Base-by-base conservation (phyloP, 2,329 filamentous ascomycete genomes). In the Lizonia empirigonia region DNA sequence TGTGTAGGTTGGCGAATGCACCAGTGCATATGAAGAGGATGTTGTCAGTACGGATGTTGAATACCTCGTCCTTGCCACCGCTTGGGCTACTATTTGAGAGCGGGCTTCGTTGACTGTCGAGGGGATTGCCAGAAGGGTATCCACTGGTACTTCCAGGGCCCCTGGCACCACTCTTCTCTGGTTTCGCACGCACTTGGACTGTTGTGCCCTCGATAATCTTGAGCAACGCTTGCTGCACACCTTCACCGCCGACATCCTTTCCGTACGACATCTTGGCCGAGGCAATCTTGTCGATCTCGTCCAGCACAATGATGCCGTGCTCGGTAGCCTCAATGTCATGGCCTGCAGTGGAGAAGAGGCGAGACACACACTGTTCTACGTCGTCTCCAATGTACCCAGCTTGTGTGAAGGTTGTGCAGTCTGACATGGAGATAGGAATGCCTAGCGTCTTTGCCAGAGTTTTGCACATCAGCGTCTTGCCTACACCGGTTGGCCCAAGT, bases 351-450 rank as follows among this genome's bases (percentile, higher is more conserved):
- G 95, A 89, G 8, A 99, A 80, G 20, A 99, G 80, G 35, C 94
- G 83, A 67, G 97, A 91, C 32, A 99, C 91, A 64, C 93, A 97
- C 0, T 90, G 87, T 70, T 99, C 94, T n/a, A 93, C 93, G 69
- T 99, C 94, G 69, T 97, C 93, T 23, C 94, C 94, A 61, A 99
- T 97, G 65, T 99, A 99, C 20, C 94, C 93, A 4, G 93, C 93
- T 75, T 97, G 93, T 0, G 93, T 97, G 58, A 97, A 91, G 5
- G 92, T 90, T 41, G 94, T 97, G 73, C 93, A 97, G 74, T 97
- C 93, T 55, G 90, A 93, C 74, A 96, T 96, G 56, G 90, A 91
- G 68, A 97, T 96, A 0, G 94, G 94, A 0, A 97, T 91, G 54
- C 94, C 93, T n/a, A 99, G 83, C 44, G 94, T 88, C 66, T 91